Conservation (phyloP, 768 basidiomycete species). For the Kwoniella sp. region DNA sequence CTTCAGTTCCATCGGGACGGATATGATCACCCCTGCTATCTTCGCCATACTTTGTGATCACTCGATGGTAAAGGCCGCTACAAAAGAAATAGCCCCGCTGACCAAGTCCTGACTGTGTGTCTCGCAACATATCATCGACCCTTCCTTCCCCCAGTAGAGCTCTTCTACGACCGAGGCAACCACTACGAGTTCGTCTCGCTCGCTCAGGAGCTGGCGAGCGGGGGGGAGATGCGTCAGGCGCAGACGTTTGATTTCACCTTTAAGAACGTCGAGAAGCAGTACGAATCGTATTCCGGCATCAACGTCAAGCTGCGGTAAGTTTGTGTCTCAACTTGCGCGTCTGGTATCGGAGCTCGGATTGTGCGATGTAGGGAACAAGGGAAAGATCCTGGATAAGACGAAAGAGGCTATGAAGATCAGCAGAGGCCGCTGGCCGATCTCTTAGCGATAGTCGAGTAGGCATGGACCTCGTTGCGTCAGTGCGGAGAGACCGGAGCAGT, state of each 20-base stretch:
- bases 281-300: conserved; percentile 95
- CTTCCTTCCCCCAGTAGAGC: conserved; percentile 60
- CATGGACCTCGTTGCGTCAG: no score
- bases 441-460: no score
- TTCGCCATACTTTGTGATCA: no score
- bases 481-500: no score
- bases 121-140: not conserved
- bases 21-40: not conserved
- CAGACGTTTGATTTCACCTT: conserved; percentile 96
- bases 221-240: conserved; percentile 95
- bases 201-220: conserved; percentile 90
- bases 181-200: conserved; percentile 97
- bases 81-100: not conserved
- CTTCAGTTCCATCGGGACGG: no score
- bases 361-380: no score
- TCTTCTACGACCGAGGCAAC: conserved; percentile 96
- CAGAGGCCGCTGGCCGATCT: no score
- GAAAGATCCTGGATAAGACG: no score
- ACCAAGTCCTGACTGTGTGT: not conserved
- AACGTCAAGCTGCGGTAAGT: conserved; percentile 92
- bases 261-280: conserved; percentile 99
- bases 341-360: no score
- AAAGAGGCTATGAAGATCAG: no score
- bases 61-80: no score
- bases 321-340: no score